Conservation (phyloP, 129 eudicot genomes). For the sunflower (Helianthus annuus) region HanXRQr2.0-SUNRISE NC_035444.2:15229129-15229628, state of each 20-base stretch:
- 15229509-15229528: too few species aligned
- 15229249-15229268: background rate
- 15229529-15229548: too few species aligned
- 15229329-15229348: conserved; percentile 42
- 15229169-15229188: conserved; percentile 7
- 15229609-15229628: too few species aligned
- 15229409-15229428: conserved; percentile 74
- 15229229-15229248: background rate
- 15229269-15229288: background rate
- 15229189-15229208: background rate
- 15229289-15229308: too few species aligned
- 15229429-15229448: background rate
- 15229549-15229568: too few species aligned
- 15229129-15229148: conserved; percentile 79
- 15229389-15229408: conserved; percentile 83
- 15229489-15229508: too few species aligned
- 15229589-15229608: too few species aligned
- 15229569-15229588: too few species aligned
- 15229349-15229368: conserved; percentile 75
- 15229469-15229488: too few species aligned
- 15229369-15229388: conserved; percentile 93
- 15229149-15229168: conserved; percentile 94
- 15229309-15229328: too few species aligned
- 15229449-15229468: too few species aligned
- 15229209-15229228: background rate